Evolutionary conservation across 2,329 filamentous ascomycete genomes (phyloP).

Genomic region (Microdochium paspali): DNA sequence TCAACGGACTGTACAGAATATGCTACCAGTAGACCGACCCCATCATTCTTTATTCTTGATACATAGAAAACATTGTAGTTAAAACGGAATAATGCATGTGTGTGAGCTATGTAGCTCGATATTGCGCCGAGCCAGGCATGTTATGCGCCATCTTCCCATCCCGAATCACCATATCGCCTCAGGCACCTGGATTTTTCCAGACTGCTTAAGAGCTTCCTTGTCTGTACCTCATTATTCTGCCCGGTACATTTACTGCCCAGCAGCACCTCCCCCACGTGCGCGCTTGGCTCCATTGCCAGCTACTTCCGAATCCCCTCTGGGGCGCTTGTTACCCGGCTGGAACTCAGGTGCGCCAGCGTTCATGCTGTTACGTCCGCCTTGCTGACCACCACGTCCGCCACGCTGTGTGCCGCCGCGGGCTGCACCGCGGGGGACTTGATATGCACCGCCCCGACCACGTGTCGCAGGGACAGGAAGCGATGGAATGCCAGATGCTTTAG

Average conservation of each 20-base stretch:
- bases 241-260: not conserved
- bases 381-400: conserved; percentile 25
- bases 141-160: not conserved
- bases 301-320: conserved; percentile 36
- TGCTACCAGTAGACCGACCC: not conserved
- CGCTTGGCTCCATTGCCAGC: conserved; percentile 25
- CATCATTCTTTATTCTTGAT: not conserved
- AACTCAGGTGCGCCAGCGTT: conserved; percentile 43
- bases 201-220: not conserved
- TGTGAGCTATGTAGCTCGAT: not conserved
- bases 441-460: conserved; percentile 11
- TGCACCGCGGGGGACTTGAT: conserved; percentile 21
- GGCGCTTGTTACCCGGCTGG: conserved; percentile 44
- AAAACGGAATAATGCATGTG: not conserved
- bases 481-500: conserved; percentile 3
- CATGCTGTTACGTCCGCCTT: conserved; percentile 25
- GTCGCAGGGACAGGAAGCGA: conserved; percentile 11
- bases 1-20: not conserved
- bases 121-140: not conserved
- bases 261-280: conserved; percentile 20
- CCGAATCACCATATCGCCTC: not conserved
- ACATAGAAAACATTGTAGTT: not conserved
- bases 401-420: conserved; percentile 25
- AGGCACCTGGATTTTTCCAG: not conserved
- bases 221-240: not conserved